phyloP scores from a whole-genome alignment of 73 alveolate species.

The Blepharisma japonicum region DNA sequence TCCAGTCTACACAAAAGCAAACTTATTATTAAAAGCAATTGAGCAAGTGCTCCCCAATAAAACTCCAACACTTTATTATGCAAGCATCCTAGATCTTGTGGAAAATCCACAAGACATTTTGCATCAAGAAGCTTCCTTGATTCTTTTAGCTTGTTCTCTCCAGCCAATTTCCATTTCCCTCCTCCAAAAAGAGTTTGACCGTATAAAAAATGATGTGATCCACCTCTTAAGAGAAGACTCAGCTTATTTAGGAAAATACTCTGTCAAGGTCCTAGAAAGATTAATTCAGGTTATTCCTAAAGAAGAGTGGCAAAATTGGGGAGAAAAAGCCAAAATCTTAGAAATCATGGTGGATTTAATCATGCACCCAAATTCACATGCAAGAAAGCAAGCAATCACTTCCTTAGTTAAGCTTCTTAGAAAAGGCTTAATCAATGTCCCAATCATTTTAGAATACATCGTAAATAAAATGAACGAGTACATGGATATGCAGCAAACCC shows the following conservation, averaged over 20 bases:
- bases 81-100: slow-evolving; percentile 9
- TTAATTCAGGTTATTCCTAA: slow-evolving; percentile 5
- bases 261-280: slow-evolving; percentile 28
- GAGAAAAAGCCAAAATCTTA: neutral
- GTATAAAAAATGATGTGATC: neutral
- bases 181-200: slow-evolving; percentile 9
- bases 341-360: neutral
- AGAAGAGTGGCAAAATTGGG: slow-evolving; percentile 25
- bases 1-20: slow-evolving; percentile 17
- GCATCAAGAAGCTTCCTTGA: slow-evolving; percentile 26
- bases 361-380: neutral
- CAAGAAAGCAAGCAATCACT: slow-evolving; percentile 2
- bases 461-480: neutral
- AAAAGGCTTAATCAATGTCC: slow-evolving; percentile 20
- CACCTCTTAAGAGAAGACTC: slow-evolving; percentile 8
- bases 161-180: slow-evolving; percentile 14
- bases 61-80: slow-evolving; percentile 9
- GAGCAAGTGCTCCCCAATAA: neutral
- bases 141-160: slow-evolving; percentile 1
- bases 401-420: neutral
- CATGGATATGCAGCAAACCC: slow-evolving; percentile 9
- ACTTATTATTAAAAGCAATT: slow-evolving; percentile 13
- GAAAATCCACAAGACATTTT: neutral
- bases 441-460: slow-evolving; percentile 3
- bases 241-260: neutral